These are phyloP conservation scores for Rheum nobile DNA, from an alignment of 148 eudicot species.

Conservation along the genomic window DNA sequence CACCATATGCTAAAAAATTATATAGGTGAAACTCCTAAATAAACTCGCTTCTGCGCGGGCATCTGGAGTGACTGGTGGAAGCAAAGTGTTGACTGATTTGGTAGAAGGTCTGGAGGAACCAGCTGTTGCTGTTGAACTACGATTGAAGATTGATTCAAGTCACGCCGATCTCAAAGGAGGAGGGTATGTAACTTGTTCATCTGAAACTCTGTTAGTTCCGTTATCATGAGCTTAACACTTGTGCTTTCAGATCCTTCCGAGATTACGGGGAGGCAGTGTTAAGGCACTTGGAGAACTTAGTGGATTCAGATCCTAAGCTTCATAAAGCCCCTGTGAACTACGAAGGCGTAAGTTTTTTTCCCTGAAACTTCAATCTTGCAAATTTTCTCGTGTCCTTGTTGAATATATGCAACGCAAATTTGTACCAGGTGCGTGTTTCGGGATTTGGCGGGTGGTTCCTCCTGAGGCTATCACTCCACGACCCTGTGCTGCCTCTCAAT, in stretches of 20 bases:
- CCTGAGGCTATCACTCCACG: slow-evolving; percentile 91
- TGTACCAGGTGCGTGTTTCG: slow-evolving; percentile 62
- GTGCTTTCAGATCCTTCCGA: slow-evolving; percentile 63
- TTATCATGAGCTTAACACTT: slow-evolving; percentile 6
- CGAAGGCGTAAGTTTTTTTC: slow-evolving; percentile 91
- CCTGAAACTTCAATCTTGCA: neutral
- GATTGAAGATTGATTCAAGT: slow-evolving; percentile 73
- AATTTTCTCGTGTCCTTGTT: neutral
- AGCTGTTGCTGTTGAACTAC: slow-evolving; percentile 60
- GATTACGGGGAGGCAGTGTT: slow-evolving; percentile 84
- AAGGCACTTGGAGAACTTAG: slow-evolving; percentile 56
- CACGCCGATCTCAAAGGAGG: slow-evolving; percentile 84
- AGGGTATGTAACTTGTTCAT: slow-evolving; percentile 47
- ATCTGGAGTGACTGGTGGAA: slow-evolving; percentile 56
- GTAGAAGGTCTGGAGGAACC: slow-evolving; percentile 83
- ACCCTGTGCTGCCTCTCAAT: slow-evolving; percentile 96
- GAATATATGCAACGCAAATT: neutral
- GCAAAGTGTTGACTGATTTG: slow-evolving; percentile 86
- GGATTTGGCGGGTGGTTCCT: slow-evolving; percentile 98
- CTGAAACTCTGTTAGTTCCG: neutral
- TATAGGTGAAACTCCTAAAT: slow-evolving; percentile 85
- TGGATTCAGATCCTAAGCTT: slow-evolving; percentile 58
- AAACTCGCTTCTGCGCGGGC: slow-evolving; percentile 93
- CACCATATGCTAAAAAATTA: neutral
- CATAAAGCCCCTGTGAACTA: slow-evolving; percentile 81